Evolutionary conservation across 805 yeast species (phyloP).

Genomic region (Monosporozyma aquatica): DNA sequence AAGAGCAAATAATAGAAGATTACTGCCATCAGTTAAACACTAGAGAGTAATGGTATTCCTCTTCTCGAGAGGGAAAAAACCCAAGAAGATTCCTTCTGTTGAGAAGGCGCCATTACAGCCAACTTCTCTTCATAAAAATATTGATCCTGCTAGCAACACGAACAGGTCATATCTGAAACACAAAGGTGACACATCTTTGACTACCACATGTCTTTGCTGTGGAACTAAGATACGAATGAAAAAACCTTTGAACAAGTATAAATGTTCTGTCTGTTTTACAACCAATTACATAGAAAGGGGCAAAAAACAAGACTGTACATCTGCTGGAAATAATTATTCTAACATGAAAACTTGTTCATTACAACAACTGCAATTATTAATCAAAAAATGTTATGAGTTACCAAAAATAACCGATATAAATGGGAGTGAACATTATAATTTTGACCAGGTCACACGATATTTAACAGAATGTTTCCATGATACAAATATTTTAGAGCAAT

Average conservation of each 20-base stretch:
- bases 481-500: slow-evolving; percentile 39
- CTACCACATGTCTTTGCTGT: slow-evolving; percentile 38
- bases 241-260: slow-evolving; percentile 32
- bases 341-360: slow-evolving; percentile 4
- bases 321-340: neutral
- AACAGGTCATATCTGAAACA: no score
- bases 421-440: slow-evolving; percentile 1
- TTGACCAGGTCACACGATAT: slow-evolving; percentile 43
- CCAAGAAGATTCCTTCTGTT: slow-evolving; percentile 3
- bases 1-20: no score
- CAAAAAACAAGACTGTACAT: neutral
- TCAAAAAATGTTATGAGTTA: slow-evolving; percentile 2
- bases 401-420: slow-evolving; percentile 1
- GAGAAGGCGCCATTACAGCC: neutral
- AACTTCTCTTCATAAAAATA: slow-evolving; percentile 1
- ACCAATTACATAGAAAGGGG: slow-evolving; percentile 25
- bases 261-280: slow-evolving; percentile 56
- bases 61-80: slow-evolving; percentile 3
- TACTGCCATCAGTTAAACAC: no score
- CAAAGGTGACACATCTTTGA: no score
- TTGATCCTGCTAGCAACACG: no score
- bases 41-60: slow-evolving; percentile 1
- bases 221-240: slow-evolving; percentile 37
- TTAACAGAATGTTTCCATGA: slow-evolving; percentile 42
- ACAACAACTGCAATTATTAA: slow-evolving; percentile 5